These are phyloP conservation scores for Mortierella sp. DNA, from an alignment of 371 early-diverging fungal species.

Conservation along the genomic window DNA sequence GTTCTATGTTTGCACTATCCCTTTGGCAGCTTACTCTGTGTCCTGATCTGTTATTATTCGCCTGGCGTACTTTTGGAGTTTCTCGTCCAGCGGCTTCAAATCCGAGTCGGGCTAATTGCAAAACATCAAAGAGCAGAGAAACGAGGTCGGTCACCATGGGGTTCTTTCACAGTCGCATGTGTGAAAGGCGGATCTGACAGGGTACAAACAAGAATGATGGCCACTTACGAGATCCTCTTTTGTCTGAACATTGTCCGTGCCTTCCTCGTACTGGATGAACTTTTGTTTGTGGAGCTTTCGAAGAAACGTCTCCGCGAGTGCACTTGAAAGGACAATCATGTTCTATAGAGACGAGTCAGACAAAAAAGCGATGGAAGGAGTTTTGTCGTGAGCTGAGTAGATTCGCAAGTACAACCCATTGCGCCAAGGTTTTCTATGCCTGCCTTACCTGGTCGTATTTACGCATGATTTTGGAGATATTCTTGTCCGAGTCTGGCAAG, in stretches of 20 bases:
- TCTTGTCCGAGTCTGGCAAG: constrained; percentile 83
- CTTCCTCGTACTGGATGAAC: constrained; percentile 76
- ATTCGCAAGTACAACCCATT: background rate
- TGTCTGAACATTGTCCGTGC: constrained; percentile 74
- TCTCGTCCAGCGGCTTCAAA: constrained; percentile 74
- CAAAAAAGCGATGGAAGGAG: background rate
- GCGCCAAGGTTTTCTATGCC: background rate
- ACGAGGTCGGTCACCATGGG: background rate
- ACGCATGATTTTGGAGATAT: constrained; percentile 79
- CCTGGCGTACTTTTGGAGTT: constrained; percentile 60
- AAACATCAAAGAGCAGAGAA: background rate
- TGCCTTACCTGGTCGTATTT: constrained; percentile 69
- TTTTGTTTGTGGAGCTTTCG: constrained; percentile 77
- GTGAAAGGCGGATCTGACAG: background rate
- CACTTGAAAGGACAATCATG: constrained; percentile 78
- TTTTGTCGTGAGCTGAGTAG: background rate
- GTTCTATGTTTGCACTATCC: too few relatives aligned
- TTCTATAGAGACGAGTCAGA: constrained; percentile 37
- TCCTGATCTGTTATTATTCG: background rate
- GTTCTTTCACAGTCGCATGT: background rate
- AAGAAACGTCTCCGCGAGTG: constrained; percentile 83
- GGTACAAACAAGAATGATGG: background rate
- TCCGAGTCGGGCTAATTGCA: constrained; percentile 61
- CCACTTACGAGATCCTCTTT: constrained; percentile 65
- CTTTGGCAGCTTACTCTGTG: too few relatives aligned